Base-by-base conservation (phyloP, 192 early-diverging fungal species). In the Physocladia obscura region DNA sequence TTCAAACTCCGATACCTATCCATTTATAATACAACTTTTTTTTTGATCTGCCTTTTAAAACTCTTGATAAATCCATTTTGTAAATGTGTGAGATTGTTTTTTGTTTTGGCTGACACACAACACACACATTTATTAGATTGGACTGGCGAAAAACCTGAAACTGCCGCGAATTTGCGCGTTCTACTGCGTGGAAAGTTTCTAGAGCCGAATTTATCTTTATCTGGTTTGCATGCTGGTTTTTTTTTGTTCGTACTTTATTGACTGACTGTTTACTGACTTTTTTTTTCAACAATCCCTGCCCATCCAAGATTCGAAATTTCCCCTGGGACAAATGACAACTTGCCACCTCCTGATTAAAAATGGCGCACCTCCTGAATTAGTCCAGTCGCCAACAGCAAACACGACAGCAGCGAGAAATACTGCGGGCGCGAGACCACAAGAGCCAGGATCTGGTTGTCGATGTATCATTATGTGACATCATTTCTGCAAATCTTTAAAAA, bases 171-270 rank as follows among this genome's bases (percentile, higher is more conserved):
- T 38, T 50, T 81, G 4, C 55, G 80, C n/a, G 39, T 81, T 34
- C 60, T 81, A 36, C 65, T 74, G 38, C 70, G 74, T 19, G 80
- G 80, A 38, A 76, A 76, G 63, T 81, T 81, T 57, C 55, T 81
- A 13, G 80, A 81, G 51, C 55, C 38, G 6, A 29, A 22, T 8
- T 49, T 31, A 6, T 76, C 74, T 4, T 49, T 79, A 40, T 67
- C 50, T 27, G 50, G 77, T 76, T 34, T 60, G 64, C 48, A 50
- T 52, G 40, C 11, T 37, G 29, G 56, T 31, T 13, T 34, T 58
- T 1, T 34, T 13, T 0, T 13, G 13, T 26, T 54, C 17, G 11
- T 26, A 54, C 11, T 54, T 19, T n/a, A 24, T 54, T n/a, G 13
- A 24, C 11, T 24, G 11, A 54, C 22, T n/a, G 13, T 54, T 26